Evolutionary conservation across 805 yeast genomes (phyloP).

Genomic region (Dipodascopsis uninucleata): DNA sequence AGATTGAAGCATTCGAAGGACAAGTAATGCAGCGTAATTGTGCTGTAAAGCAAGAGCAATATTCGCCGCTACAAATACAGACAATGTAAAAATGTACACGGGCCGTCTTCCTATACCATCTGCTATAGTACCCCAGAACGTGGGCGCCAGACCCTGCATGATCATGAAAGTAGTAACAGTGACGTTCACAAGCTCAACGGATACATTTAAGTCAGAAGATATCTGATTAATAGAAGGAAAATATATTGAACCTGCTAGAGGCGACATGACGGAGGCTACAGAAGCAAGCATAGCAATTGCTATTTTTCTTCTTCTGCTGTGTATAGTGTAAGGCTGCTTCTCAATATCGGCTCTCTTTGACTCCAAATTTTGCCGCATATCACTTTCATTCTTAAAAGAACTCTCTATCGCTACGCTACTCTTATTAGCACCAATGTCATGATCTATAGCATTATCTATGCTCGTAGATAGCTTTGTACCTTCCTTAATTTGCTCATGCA

Average conservation of each 20-base stretch:
- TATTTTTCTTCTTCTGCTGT: conserved; percentile 1
- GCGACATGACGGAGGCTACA: conserved; percentile 58
- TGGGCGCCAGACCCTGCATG: conserved; percentile 74
- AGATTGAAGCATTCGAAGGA: conserved; percentile 65
- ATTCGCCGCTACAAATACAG: conserved; percentile 57
- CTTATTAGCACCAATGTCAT: too few relatives aligned
- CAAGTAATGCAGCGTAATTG: conserved; percentile 58
- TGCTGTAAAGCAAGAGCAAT: conserved; percentile 70
- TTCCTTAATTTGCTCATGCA: too few relatives aligned
- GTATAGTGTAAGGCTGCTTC: conserved; percentile 11
- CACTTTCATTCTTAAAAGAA: too few relatives aligned
- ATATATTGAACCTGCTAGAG: conserved; percentile 72
- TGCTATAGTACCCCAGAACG: conserved; percentile 62
- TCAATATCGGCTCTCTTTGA: too few relatives aligned
- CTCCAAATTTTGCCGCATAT: too few relatives aligned
- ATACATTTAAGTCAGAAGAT: conserved; percentile 50
- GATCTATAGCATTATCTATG: too few relatives aligned
- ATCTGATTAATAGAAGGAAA: conserved; percentile 70
- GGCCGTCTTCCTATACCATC: conserved; percentile 75
- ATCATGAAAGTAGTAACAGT: conserved; percentile 74
- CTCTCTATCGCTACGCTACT: too few relatives aligned
- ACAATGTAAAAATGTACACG: conserved; percentile 50
- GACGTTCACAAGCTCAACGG: conserved; percentile 58
- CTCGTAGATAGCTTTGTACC: too few relatives aligned
- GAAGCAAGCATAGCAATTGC: conserved; percentile 43